Evolutionary conservation across 2,329 filamentous ascomycete genomes (phyloP), one percentile per base, ranked within the genome.

Genomic region (Sporothrix brasiliensis): DNA sequence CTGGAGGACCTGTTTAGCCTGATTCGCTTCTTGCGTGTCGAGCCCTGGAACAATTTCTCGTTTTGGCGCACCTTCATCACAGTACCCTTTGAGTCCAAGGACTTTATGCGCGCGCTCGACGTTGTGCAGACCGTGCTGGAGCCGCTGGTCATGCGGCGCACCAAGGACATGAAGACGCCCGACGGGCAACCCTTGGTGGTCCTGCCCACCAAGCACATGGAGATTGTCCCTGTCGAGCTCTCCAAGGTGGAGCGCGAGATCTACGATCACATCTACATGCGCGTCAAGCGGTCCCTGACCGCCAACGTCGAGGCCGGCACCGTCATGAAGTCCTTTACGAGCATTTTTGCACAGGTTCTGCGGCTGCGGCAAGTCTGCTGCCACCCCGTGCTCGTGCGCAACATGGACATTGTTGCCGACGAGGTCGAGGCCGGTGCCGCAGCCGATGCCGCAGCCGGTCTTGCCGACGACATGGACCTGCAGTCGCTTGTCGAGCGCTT

Each of bases 61-160:
- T 99, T 97, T 81, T 99, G 95, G 95, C 94, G 94, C 78, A 98
- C 95, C 0, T 99, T 99, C 78, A 98, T 99, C 77, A 99, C 95
- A 0, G 90, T 97, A 1, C 95, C 95, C 0, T 99, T 99, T 74
- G 95, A 99, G 79, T 94, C 93, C 0, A 95, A 95, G 74, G 92
- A 99, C 73, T 97, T 97, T 77, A 88, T 97, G 75, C 90, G 94
- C 4, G 95, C 95, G 0, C 84, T 99, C 9, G 95, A 98, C 77
- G 95, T 99, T 1, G 95, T 99, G 1, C 95, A 99, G 78, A 99
- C 94, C 0, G 94, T 99, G 0, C 82, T 99, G 5, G 95, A 99
- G 77, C 95, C 95, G 9, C 82, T 99, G n/a, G 95, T 99, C 10
- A 89, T 99, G 79, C 88, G 95, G 58, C 88, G 95, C 72, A 99